These are phyloP conservation scores for Picochlorum sp. DNA, from an alignment of 139 green algal genomes.

Conservation along the genomic window DNA sequence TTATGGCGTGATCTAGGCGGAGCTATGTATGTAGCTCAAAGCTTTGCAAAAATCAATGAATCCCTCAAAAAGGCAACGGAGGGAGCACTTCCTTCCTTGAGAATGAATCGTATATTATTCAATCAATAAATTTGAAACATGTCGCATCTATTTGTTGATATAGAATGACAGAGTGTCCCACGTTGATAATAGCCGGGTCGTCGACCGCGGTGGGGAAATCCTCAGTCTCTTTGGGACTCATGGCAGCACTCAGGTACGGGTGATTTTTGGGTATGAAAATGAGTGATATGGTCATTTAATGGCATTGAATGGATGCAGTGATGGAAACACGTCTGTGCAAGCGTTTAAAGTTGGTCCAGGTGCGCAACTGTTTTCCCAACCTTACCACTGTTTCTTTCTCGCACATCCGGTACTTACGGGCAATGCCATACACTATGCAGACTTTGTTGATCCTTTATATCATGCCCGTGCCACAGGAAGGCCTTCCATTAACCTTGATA, in stretches of 20 bases:
- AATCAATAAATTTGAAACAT: no score
- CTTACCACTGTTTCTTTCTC: no score
- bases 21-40: no score
- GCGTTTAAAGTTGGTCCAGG: constrained; percentile 70
- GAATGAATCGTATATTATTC: no score
- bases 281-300: neutral
- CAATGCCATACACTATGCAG: constrained; percentile 15
- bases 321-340: constrained; percentile 51
- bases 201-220: constrained; percentile 75
- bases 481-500: constrained; percentile 72
- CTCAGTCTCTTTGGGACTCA: constrained; percentile 52
- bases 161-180: constrained; percentile 5
- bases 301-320: constrained; percentile 20
- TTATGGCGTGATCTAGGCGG: constrained; percentile 4
- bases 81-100: no score
- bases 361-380: constrained; percentile 11
- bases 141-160: neutral
- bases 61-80: no score
- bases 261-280: neutral
- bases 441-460: constrained; percentile 64
- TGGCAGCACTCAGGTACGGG: constrained; percentile 49
- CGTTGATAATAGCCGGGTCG: constrained; percentile 64
- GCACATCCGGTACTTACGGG: no score
- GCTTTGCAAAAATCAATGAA: no score
- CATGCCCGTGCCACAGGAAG: constrained; percentile 61